Conservation (phyloP, 257 asterid genomes). For the Mitragyna speciosa region DNA sequence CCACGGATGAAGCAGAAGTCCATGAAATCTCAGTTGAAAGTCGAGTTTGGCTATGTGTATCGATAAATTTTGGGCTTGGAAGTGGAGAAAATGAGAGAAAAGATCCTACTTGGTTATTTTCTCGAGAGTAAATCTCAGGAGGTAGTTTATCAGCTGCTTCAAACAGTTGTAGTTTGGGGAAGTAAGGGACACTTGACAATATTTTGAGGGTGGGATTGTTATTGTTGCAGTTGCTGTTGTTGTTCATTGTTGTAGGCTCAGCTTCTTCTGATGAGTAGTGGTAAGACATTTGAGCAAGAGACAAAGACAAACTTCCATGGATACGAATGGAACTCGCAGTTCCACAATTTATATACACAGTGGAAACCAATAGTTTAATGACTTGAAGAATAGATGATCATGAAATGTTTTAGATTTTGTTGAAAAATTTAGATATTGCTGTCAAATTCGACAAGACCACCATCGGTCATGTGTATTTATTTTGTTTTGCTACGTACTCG, state of each 20-base stretch:
- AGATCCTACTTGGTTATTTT: neutral
- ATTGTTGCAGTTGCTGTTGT: neutral
- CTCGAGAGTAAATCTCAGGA: slow-evolving; percentile 2
- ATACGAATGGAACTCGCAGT: slow-evolving; percentile 28
- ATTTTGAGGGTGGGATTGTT: slow-evolving; percentile 11
- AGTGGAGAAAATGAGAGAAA: slow-evolving; percentile 22
- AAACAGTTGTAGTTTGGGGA: slow-evolving; percentile 23
- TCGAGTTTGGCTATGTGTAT: slow-evolving; percentile 9
- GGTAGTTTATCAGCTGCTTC: slow-evolving; percentile 13
- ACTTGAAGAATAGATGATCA: no score
- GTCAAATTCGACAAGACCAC: slow-evolving; percentile 56
- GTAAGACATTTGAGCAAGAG: neutral
- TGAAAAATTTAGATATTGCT: slow-evolving; percentile 26
- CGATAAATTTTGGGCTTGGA: slow-evolving; percentile 6
- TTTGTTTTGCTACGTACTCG: slow-evolving; percentile 10
- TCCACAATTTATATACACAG: slow-evolving; percentile 36
- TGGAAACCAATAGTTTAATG: slow-evolving; percentile 11
- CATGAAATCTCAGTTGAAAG: neutral
- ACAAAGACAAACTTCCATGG: slow-evolving; percentile 13
- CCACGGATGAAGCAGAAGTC: neutral
- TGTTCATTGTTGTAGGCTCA: slow-evolving; percentile 17
- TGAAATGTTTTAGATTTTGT: slow-evolving; percentile 8
- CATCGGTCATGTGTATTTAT: slow-evolving; percentile 25
- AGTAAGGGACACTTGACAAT: slow-evolving; percentile 26
- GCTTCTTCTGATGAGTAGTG: neutral